phyloP scores from a whole-genome alignment of 345 rosid species.

The Reutealis trisperma region DNA sequence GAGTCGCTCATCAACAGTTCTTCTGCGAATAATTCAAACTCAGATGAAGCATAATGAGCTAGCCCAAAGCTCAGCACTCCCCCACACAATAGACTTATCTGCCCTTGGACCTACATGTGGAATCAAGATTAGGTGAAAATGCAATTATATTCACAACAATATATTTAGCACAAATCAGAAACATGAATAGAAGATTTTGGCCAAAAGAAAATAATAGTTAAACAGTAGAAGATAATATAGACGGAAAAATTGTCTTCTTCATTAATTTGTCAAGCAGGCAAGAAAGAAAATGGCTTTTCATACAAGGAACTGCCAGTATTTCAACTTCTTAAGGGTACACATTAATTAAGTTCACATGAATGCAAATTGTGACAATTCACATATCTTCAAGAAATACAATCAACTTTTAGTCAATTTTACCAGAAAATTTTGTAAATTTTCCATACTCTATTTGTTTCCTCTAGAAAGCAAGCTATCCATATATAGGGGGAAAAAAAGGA shows the following conservation, averaged over 20 bases:
- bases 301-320: not conserved
- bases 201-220: not conserved
- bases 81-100: constrained; percentile 68
- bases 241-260: not conserved
- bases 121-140: constrained; percentile 23
- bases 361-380: not conserved
- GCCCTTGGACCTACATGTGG: constrained; percentile 83
- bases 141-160: not conserved
- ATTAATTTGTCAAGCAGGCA: no score
- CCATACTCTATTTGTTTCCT: not conserved
- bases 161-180: not conserved
- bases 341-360: not conserved
- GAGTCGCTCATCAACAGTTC: constrained; percentile 98
- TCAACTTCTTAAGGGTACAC: not conserved
- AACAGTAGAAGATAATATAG: not conserved
- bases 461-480: not conserved
- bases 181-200: not conserved
- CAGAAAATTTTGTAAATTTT: not conserved
- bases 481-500: not conserved
- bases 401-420: not conserved
- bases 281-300: no score
- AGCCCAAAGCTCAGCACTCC: constrained; percentile 94
- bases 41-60: constrained; percentile 85
- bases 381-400: not conserved
- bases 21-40: constrained; percentile 94